Percentiles rank a stretch among this genome's conserved stretches.
Evolutionary conservation across 805 yeast species (phyloP).

Genomic region (Barnettozyma wickerhamii): DNA sequence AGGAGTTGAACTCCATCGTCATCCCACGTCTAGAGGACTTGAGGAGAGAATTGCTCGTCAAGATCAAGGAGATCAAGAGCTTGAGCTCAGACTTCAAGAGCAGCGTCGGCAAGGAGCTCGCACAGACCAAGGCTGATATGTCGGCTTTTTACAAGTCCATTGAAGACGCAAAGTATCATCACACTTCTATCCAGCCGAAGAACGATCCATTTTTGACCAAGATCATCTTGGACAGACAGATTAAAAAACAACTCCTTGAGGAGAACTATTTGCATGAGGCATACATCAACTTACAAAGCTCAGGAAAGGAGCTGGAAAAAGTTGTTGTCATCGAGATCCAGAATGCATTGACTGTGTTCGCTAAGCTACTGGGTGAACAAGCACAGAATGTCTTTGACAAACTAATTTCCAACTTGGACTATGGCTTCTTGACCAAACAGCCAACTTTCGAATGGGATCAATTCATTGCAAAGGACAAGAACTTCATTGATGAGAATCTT

Average conservation of each 20-base stretch:
- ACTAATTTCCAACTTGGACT: constrained; percentile 59
- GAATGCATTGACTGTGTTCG: constrained; percentile 69
- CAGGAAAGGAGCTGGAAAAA: constrained; percentile 85
- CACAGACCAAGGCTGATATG: constrained; percentile 56
- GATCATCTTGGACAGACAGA: constrained; percentile 66
- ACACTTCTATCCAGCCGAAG: constrained; percentile 43
- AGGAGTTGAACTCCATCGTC: constrained; percentile 55
- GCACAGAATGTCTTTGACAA: constrained; percentile 66
- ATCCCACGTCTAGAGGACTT: constrained; percentile 66
- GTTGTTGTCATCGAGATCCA: constrained; percentile 87
- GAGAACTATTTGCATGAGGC: constrained; percentile 90
- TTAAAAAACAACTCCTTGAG: constrained; percentile 72
- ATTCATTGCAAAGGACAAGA: constrained; percentile 66
- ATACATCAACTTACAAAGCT: constrained; percentile 75
- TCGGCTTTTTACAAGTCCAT: constrained; percentile 53
- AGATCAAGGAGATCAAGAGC: constrained; percentile 82
- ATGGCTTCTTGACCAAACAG: constrained; percentile 70
- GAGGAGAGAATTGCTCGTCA: constrained; percentile 71
- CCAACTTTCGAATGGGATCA: constrained; percentile 87
- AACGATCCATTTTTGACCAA: constrained; percentile 83
- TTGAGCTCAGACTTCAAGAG: constrained; percentile 83
- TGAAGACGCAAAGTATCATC: constrained; percentile 50
- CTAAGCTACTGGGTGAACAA: constrained; percentile 66
- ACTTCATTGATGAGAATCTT: constrained; percentile 59
- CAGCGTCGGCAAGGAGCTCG: constrained; percentile 63